A percentile compares a stretch with the other conserved stretches of the same genome.
These are phyloP conservation scores for Fusarium burgessii DNA, from an alignment of 2,329 filamentous ascomycete genomes.

Conservation along the genomic window DNA sequence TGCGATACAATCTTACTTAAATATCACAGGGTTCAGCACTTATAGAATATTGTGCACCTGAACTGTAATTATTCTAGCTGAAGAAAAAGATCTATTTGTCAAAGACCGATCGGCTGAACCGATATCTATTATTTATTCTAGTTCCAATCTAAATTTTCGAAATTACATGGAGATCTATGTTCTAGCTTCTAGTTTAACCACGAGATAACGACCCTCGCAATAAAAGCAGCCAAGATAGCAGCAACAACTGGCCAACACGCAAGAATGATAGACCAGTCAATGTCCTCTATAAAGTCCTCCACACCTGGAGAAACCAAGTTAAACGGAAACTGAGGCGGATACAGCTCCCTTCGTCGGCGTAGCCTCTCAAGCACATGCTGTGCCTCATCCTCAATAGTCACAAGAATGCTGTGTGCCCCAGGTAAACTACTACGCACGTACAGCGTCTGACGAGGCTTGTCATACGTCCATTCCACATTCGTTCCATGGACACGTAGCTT, in stretches of 20 bases:
- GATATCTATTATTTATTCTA: not conserved
- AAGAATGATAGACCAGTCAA: conserved; percentile 29
- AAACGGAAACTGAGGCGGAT: conserved; percentile 25
- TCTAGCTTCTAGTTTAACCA: not conserved
- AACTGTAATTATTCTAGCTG: no score
- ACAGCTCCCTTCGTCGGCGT: conserved; percentile 19
- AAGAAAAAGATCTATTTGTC: no score
- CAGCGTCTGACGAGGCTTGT: conserved; percentile 48
- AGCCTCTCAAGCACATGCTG: conserved; percentile 40
- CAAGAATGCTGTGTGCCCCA: conserved; percentile 35
- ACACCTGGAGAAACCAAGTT: conserved; percentile 24
- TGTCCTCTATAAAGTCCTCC: conserved; percentile 39
- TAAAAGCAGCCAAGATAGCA: conserved; percentile 12
- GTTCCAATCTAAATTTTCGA: no score
- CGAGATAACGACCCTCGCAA: conserved; percentile 2
- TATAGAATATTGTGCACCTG: no score
- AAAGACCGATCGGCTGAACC: no score
- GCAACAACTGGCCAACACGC: not conserved
- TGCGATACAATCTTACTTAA: no score
- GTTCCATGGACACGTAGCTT: conserved; percentile 45
- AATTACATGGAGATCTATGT: not conserved
- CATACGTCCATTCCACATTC: conserved; percentile 49
- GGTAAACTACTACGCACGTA: conserved; percentile 40
- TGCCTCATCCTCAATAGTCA: conserved; percentile 43
- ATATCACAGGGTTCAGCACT: no score